These are phyloP conservation scores for Skeletonema tropicum DNA, from an alignment of 108 stramenopile genomes.

Conservation along the genomic window DNA sequence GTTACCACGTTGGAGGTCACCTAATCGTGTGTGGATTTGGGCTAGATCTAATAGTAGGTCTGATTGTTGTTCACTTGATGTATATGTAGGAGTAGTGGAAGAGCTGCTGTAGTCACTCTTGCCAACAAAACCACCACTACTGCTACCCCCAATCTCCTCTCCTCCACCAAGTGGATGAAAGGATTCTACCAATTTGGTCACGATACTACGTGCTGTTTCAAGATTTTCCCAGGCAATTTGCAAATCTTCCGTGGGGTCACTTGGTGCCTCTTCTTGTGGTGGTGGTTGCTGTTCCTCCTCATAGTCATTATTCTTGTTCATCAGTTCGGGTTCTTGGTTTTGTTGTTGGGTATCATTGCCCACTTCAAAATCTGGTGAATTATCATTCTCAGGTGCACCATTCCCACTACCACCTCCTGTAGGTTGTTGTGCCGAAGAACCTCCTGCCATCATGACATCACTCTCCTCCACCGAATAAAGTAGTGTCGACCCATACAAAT, in stretches of 20 bases:
- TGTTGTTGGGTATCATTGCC: constrained; percentile 6
- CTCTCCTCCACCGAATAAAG: constrained; percentile 86
- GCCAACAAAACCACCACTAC: background rate
- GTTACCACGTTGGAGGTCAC: constrained; percentile 76
- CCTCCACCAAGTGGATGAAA: constrained; percentile 3
- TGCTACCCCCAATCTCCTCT: too few relatives aligned
- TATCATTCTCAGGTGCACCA: background rate
- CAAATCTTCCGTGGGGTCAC: constrained; percentile 63
- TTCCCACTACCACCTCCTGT: too few relatives aligned
- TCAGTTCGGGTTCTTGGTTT: background rate
- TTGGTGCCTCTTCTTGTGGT: background rate
- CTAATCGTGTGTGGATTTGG: constrained; percentile 75
- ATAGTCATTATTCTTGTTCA: background rate
- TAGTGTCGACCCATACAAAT: constrained; percentile 87
- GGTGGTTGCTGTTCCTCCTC: background rate
- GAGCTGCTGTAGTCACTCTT: background rate
- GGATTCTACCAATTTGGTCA: constrained; percentile 39
- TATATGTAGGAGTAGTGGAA: background rate
- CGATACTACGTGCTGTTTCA: constrained; percentile 72
- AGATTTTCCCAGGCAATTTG: constrained; percentile 92
- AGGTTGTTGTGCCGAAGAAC: background rate
- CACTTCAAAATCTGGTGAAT: background rate
- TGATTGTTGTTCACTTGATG: background rate
- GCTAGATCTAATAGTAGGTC: constrained; percentile 59
- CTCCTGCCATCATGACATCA: constrained; percentile 31